Evolutionary conservation across 352 stramenopile species (phyloP).

Genomic region (Phytophthora tentaculata): DNA sequence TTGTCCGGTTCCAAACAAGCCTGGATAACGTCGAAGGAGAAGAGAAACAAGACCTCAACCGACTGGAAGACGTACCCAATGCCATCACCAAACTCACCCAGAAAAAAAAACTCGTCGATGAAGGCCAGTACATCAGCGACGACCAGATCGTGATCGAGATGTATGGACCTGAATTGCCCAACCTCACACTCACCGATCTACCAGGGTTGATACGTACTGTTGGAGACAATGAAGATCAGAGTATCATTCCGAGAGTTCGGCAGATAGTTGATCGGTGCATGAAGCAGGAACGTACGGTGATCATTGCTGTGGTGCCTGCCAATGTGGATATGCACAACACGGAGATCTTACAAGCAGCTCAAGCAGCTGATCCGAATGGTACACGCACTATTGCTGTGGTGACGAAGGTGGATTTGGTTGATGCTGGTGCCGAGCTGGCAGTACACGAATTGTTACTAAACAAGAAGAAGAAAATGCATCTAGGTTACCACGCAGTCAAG

Average conservation of each 20-base stretch:
- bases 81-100: slow-evolving; percentile 41
- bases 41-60: slow-evolving; percentile 19
- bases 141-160: slow-evolving; percentile 85
- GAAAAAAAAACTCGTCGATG: slow-evolving; percentile 73
- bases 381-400: slow-evolving; percentile 80
- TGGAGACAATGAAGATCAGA: slow-evolving; percentile 50
- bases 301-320: slow-evolving; percentile 85
- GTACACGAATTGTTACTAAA: slow-evolving; percentile 82
- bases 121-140: slow-evolving; percentile 75
- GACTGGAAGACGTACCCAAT: slow-evolving; percentile 32
- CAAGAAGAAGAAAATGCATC: slow-evolving; percentile 60
- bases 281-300: slow-evolving; percentile 70
- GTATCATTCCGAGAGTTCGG: slow-evolving; percentile 72
- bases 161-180: slow-evolving; percentile 57
- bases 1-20: slow-evolving; percentile 59
- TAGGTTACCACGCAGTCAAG: slow-evolving; percentile 90
- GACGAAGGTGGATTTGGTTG: slow-evolving; percentile 91
- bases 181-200: slow-evolving; percentile 86
- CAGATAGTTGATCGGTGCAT: slow-evolving; percentile 79
- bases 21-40: slow-evolving; percentile 17
- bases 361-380: slow-evolving; percentile 62
- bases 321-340: slow-evolving; percentile 90
- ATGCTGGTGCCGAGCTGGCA: slow-evolving; percentile 70
- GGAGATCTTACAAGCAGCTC: slow-evolving; percentile 76
- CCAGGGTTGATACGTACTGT: slow-evolving; percentile 72